Conservation (phyloP, 805 yeast genomes). For the Komagataella mondaviorum region DNA sequence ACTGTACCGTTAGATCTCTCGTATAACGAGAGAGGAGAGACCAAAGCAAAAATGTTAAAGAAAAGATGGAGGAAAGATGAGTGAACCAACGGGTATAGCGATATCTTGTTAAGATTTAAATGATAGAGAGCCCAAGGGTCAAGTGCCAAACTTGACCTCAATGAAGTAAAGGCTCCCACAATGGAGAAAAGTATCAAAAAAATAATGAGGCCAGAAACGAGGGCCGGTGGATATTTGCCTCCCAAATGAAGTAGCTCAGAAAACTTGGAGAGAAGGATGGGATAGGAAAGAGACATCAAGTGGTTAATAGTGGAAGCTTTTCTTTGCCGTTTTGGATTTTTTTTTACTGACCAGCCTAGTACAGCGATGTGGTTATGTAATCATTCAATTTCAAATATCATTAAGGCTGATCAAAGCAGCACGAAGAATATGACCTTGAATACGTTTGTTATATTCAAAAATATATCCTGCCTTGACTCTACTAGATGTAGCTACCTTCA, state of each 20-base stretch:
- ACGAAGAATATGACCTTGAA: too few relatives aligned
- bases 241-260: not conserved
- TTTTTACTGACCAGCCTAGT: not conserved
- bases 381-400: not conserved
- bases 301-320: not conserved
- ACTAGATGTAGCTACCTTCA: too few relatives aligned
- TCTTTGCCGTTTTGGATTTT: not conserved
- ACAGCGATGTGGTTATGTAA: not conserved
- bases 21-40: conserved; percentile 47
- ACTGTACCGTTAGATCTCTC: conserved; percentile 74
- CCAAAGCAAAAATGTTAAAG: conserved; percentile 42
- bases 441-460: not conserved
- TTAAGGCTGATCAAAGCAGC: too few relatives aligned
- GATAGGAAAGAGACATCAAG: not conserved
- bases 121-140: conserved; percentile 40
- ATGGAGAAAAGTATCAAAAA: conserved; percentile 36
- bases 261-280: not conserved
- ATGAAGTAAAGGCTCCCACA: conserved; percentile 14
- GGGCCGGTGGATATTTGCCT: conserved; percentile 35
- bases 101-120: conserved; percentile 27
- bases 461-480: not conserved
- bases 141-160: conserved; percentile 29
- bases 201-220: conserved; percentile 45
- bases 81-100: conserved; percentile 67
- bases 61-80: conserved; percentile 43